A percentile compares a stretch with the other conserved stretches of the same genome.
Evolutionary conservation across 345 rosid genomes (phyloP).

Genomic region (Fremontodendron californicum): DNA sequence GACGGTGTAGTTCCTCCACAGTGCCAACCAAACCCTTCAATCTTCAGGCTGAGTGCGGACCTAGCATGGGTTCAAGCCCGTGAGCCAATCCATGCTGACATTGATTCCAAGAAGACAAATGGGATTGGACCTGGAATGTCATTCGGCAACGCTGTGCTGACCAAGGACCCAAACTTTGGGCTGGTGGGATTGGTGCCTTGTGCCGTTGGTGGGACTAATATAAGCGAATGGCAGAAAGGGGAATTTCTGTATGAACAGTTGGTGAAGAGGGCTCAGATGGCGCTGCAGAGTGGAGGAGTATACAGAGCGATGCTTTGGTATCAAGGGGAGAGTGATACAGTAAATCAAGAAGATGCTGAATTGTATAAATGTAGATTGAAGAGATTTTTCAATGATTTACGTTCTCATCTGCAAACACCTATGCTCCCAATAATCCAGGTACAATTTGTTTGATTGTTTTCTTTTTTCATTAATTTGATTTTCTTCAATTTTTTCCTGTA

Average conservation of each 20-base stretch:
- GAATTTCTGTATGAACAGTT: constrained; percentile 42
- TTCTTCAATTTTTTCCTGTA: not conserved
- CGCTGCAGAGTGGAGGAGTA: constrained; percentile 40
- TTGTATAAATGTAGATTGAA: constrained; percentile 49
- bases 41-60: constrained; percentile 46
- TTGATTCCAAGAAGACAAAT: constrained; percentile 53
- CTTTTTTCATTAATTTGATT: not conserved
- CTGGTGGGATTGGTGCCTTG: constrained; percentile 74
- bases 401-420: constrained; percentile 58
- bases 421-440: constrained; percentile 56
- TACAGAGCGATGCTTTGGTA: constrained; percentile 70
- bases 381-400: constrained; percentile 47
- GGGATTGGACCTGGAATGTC: constrained; percentile 89
- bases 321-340: constrained; percentile 81
- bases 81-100: constrained; percentile 79
- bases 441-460: not conserved
- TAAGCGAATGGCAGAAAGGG: constrained; percentile 73
- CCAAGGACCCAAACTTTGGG: constrained; percentile 23
- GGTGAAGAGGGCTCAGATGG: constrained; percentile 45
- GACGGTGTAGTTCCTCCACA: constrained; percentile 66
- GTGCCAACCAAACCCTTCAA: constrained; percentile 46
- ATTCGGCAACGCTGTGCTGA: constrained; percentile 51
- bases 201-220: constrained; percentile 72
- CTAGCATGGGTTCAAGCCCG: constrained; percentile 59
- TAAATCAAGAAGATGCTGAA: constrained; percentile 39